Evolutionary conservation across 2,329 filamentous ascomycete genomes (phyloP).

Genomic region (Aaosphaeria pasadenensis): DNA sequence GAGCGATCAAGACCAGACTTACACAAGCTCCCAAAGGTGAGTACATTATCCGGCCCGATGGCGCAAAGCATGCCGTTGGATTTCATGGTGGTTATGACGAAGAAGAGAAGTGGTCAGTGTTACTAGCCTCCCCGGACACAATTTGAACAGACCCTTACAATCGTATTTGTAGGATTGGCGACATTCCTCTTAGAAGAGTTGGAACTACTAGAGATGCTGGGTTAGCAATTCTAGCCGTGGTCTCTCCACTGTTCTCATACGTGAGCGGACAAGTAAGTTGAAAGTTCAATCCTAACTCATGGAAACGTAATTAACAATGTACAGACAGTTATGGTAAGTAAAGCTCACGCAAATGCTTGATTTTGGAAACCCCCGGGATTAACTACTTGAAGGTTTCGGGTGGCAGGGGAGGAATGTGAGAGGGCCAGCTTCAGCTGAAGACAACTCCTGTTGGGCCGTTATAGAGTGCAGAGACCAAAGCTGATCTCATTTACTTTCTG

Average conservation of each 20-base stretch:
- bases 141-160: conserved; percentile 28
- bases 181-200: background rate
- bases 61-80: background rate
- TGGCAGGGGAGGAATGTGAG: no score
- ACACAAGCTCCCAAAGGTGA: background rate
- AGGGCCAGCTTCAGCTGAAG: no score
- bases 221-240: background rate
- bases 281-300: no score
- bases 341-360: no score
- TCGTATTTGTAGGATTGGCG: conserved; percentile 37
- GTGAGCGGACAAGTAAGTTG: background rate
- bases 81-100: background rate
- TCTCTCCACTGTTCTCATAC: background rate
- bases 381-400: no score
- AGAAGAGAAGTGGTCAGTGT: background rate
- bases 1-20: background rate
- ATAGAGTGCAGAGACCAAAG: no score
- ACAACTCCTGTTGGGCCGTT: no score
- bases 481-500: no score
- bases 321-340: no score
- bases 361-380: no score
- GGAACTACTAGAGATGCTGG: background rate
- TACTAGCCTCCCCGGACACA: conserved; percentile 27
- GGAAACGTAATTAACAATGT: no score
- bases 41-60: background rate